Conservation (phyloP, 441 rosid species). For the Populus hybrid region DNA sequence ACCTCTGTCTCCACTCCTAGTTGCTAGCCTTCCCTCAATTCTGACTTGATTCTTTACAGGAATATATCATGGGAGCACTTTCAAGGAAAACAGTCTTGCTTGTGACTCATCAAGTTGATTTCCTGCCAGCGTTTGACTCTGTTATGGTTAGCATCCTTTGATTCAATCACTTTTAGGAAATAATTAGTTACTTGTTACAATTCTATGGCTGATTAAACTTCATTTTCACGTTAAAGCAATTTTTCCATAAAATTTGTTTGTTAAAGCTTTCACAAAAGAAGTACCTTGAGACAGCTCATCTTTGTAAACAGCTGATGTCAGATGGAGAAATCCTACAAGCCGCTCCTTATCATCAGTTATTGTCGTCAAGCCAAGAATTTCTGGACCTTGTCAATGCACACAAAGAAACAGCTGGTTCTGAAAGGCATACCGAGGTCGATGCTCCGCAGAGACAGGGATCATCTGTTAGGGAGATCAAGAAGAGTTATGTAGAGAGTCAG, state of each 20-base stretch:
- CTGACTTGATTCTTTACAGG: conserved; percentile 48
- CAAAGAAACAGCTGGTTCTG: conserved; percentile 67
- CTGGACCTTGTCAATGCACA: conserved; percentile 49
- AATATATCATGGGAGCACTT: conserved; percentile 79
- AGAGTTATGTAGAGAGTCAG: conserved; percentile 38
- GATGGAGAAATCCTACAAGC: conserved; percentile 80
- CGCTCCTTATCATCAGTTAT: conserved; percentile 69
- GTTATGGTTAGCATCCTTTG: conserved; percentile 60
- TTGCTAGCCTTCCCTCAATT: conserved; percentile 4
- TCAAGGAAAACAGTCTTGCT: conserved; percentile 69
- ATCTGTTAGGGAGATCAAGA: conserved; percentile 53
- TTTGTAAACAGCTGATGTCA: conserved; percentile 68
- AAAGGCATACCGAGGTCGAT: conserved; percentile 44
- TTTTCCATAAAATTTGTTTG: background rate
- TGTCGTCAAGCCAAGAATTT: conserved; percentile 66
- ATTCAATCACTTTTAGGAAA: background rate
- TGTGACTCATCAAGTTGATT: conserved; percentile 97
- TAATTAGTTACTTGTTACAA: background rate
- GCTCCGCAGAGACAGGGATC: conserved; percentile 26
- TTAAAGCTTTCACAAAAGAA: background rate
- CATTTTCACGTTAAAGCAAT: background rate
- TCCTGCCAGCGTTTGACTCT: conserved; percentile 84
- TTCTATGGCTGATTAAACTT: background rate
- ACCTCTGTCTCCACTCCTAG: background rate
- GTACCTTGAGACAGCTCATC: background rate